Evolutionary conservation across 768 basidiomycete species (phyloP).

Genomic region (Boletellus ananas): DNA sequence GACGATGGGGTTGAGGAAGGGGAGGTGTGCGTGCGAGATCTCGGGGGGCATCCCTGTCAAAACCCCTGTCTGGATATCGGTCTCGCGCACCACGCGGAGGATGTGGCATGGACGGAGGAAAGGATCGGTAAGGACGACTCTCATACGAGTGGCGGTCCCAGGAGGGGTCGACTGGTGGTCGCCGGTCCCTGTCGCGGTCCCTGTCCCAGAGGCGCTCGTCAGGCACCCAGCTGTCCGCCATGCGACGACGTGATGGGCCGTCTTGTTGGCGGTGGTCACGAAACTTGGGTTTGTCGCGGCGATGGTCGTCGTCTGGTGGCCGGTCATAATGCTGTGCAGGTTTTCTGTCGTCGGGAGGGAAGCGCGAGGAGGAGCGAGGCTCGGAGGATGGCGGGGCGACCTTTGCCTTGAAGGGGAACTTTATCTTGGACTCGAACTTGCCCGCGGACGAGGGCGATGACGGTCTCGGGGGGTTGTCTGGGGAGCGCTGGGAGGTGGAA

Average conservation of each 20-base stretch:
- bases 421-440: constrained; percentile 47
- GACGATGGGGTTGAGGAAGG: constrained; percentile 17
- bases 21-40: constrained; percentile 22
- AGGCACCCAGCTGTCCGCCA: constrained; percentile 21
- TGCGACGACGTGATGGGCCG: constrained; percentile 16
- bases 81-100: constrained; percentile 21
- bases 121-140: constrained; percentile 18
- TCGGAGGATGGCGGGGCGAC: not conserved
- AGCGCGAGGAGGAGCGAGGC: constrained; percentile 33
- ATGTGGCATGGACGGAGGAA: constrained; percentile 2
- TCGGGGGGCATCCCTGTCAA: constrained; percentile 22
- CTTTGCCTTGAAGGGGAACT: constrained; percentile 73
- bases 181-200: constrained; percentile 28
- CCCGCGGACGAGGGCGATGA: constrained; percentile 24
- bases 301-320: constrained; percentile 44
- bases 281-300: constrained; percentile 28
- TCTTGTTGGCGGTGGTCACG: constrained; percentile 22
- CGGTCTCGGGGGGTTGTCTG: constrained; percentile 27
- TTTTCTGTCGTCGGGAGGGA: constrained; percentile 24
- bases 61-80: constrained; percentile 22
- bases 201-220: constrained; percentile 27
- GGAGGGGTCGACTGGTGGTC: constrained; percentile 20
- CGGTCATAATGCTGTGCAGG: constrained; percentile 34
- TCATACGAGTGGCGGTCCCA: constrained; percentile 21
- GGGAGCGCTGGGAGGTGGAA: constrained; percentile 8